phyloP scores from a whole-genome alignment of 768 basidiomycete species.

The Podaxis pistillaris region DNA sequence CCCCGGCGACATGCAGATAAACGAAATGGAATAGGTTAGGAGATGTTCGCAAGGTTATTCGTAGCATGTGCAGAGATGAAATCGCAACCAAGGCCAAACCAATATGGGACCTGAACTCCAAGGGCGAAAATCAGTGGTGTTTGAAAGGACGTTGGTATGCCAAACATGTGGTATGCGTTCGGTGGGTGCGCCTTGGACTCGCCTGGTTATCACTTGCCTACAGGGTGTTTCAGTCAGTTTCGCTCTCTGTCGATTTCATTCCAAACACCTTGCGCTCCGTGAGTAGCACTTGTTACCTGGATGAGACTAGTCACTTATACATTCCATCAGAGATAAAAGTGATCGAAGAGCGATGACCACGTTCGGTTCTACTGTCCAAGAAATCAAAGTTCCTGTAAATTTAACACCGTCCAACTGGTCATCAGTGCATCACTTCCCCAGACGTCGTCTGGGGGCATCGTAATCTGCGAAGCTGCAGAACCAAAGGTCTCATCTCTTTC shows the following conservation, averaged over 20 bases:
- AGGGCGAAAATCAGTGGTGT: slow-evolving; percentile 58
- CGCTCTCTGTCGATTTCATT: slow-evolving; percentile 61
- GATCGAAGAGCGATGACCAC: slow-evolving; percentile 37
- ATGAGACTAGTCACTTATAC: not conserved
- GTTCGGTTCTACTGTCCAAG: no score
- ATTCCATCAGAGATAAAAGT: slow-evolving; percentile 64
- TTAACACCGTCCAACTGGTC: no score
- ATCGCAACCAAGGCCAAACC: slow-evolving; percentile 41
- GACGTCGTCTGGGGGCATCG: no score
- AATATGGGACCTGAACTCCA: slow-evolving; percentile 60
- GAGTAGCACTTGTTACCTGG: slow-evolving; percentile 25
- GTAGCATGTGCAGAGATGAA: slow-evolving; percentile 46
- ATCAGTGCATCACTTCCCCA: no score
- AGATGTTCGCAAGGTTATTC: slow-evolving; percentile 37
- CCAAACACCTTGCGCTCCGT: slow-evolving; percentile 70
- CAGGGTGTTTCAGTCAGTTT: slow-evolving; percentile 42
- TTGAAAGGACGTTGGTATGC: slow-evolving; percentile 50
- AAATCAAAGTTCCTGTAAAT: no score
- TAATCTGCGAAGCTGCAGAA: no score
- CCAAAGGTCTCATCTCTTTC: no score
- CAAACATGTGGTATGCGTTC: slow-evolving; percentile 58
- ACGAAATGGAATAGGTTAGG: slow-evolving; percentile 37
- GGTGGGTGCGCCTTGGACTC: slow-evolving; percentile 29
- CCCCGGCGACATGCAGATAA: not conserved
- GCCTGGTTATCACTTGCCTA: not conserved